Evolutionary conservation across 768 basidiomycete genomes (phyloP).

Genomic region (Dacryopinax spathularia): DNA sequence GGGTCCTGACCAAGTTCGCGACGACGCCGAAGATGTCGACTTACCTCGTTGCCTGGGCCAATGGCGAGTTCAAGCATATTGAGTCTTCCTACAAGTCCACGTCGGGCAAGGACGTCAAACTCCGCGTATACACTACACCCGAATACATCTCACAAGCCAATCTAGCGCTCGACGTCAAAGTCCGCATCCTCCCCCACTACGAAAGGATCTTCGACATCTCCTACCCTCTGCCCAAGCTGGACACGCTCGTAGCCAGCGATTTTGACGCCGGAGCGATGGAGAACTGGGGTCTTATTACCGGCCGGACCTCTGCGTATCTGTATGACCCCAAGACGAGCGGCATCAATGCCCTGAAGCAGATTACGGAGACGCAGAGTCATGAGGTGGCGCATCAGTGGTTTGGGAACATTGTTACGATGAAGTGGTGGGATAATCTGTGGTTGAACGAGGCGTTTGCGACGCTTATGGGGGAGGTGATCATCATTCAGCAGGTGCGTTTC

Average conservation of each 20-base stretch:
- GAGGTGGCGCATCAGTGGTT: constrained; percentile 71
- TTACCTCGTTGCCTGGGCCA: constrained; percentile 79
- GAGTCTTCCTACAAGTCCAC: constrained; percentile 67
- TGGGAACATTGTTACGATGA: constrained; percentile 87
- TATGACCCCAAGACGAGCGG: constrained; percentile 65
- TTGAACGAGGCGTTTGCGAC: constrained; percentile 62
- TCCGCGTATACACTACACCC: constrained; percentile 73
- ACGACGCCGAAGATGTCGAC: constrained; percentile 75
- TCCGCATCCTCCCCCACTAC: constrained; percentile 69
- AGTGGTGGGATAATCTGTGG: constrained; percentile 71
- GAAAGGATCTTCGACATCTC: constrained; percentile 85
- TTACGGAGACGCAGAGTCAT: constrained; percentile 66
- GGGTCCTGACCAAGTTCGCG: constrained; percentile 51
- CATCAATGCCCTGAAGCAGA: constrained; percentile 58
- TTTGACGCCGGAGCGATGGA: constrained; percentile 92
- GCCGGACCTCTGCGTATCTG: constrained; percentile 66
- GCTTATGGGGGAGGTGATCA: constrained; percentile 78
- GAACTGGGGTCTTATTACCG: constrained; percentile 88
- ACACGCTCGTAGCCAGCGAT: constrained; percentile 76
- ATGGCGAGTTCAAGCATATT: constrained; percentile 59
- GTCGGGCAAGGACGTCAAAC: constrained; percentile 59
- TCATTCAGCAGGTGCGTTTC: constrained; percentile 26
- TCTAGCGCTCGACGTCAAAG: constrained; percentile 79
- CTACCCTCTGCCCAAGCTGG: constrained; percentile 87
- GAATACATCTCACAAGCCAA: constrained; percentile 70